phyloP scores from a whole-genome alignment of 1,284 basidiomycete species.

The Entoloma clypeatum region DNA sequence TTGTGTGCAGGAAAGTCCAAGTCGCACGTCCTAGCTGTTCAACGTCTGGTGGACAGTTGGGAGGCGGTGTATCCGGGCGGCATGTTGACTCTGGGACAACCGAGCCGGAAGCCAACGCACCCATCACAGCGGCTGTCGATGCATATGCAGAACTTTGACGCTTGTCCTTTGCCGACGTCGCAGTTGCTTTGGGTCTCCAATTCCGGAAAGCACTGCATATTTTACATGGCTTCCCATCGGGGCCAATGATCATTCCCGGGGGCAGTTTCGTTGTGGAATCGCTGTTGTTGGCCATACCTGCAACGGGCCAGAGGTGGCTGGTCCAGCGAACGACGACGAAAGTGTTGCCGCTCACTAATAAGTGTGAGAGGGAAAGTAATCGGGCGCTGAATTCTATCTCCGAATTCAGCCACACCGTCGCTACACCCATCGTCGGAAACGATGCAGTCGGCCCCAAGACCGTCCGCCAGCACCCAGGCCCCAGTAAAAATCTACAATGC shows the following conservation, averaged over 20 bases:
- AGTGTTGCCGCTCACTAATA: too few relatives aligned
- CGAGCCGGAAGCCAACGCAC: constrained; percentile 34
- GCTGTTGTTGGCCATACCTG: too few relatives aligned
- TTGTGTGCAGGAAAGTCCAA: constrained; percentile 94
- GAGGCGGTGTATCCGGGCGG: constrained; percentile 41
- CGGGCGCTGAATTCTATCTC: too few relatives aligned
- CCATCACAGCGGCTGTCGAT: constrained; percentile 29
- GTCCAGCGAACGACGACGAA: too few relatives aligned
- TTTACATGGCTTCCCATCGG: constrained; percentile 93
- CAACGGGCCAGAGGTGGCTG: too few relatives aligned
- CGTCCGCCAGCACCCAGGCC: constrained; percentile 41
- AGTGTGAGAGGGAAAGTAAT: too few relatives aligned
- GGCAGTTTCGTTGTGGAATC: constrained; percentile 37
- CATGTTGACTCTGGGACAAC: constrained; percentile 22
- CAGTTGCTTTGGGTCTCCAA: constrained; percentile 54
- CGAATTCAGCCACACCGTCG: constrained; percentile 7
- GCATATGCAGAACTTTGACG: constrained; percentile 9
- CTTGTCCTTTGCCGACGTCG: constrained; percentile 22
- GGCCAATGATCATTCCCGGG: constrained; percentile 82
- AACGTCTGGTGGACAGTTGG: constrained; percentile 83
- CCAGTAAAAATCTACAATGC: constrained; percentile 86
- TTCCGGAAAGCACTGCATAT: constrained; percentile 79
- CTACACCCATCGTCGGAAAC: constrained; percentile 15
- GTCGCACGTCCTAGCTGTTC: constrained; percentile 86
- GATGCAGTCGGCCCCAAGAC: constrained; percentile 42